Evolutionary conservation across 2,329 filamentous ascomycete species (phyloP).

Genomic region (Nigrospora sphaerica): DNA sequence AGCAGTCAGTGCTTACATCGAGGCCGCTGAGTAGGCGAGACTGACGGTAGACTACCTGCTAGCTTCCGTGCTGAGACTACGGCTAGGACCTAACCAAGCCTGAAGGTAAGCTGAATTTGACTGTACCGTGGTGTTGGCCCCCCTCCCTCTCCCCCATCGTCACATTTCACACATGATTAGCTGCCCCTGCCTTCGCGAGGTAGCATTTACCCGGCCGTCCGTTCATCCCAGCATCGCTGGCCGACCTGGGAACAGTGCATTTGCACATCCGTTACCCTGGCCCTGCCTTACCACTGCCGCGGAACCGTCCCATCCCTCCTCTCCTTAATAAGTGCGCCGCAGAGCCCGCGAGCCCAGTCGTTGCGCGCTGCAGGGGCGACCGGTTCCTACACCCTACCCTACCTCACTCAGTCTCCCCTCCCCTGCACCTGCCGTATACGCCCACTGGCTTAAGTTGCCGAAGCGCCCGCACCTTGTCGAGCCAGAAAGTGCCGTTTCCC

Average conservation of each 20-base stretch:
- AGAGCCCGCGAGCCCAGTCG: not conserved
- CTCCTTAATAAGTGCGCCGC: not conserved
- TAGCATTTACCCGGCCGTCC: not conserved
- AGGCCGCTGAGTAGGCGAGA: not conserved
- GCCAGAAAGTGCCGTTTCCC: too few species aligned
- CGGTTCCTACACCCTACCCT: not conserved
- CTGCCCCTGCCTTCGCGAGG: not conserved
- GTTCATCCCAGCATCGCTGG: not conserved
- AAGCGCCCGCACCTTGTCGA: too few species aligned
- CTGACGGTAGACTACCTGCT: not conserved
- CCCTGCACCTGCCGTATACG: slow-evolving; percentile 9
- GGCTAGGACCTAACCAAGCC: too few species aligned
- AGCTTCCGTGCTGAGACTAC: not conserved
- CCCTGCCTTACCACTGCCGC: not conserved
- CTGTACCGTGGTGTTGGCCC: too few species aligned
- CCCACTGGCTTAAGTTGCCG: slow-evolving; percentile 11
- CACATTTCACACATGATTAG: not conserved
- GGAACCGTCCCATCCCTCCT: slow-evolving; percentile 1
- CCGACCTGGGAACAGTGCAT: not conserved
- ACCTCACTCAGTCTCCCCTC: not conserved
- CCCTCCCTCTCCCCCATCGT: not conserved
- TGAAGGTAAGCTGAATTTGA: too few species aligned
- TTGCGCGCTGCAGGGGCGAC: slow-evolving; percentile 1
- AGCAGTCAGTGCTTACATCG: not conserved
- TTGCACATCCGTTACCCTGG: not conserved